Percentiles rank a stretch among this genome's conserved stretches.
These are phyloP conservation scores for Pseudogymnoascus sp. DNA, from an alignment of 2,329 filamentous ascomycete genomes.

Conservation along the genomic window DNA sequence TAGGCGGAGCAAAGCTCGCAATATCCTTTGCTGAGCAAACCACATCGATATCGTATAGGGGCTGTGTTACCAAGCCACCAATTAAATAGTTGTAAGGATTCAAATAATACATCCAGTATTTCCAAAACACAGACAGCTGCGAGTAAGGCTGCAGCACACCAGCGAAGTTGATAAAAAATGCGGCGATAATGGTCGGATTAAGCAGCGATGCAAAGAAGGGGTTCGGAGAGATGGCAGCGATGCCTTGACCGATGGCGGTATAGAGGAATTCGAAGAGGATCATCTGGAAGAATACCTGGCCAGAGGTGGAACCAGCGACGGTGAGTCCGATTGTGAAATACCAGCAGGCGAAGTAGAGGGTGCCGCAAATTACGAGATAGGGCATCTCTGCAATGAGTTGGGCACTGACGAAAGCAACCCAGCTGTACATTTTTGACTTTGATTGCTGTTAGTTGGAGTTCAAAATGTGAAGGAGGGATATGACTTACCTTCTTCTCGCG, in stretches of 20 bases:
- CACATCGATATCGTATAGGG: conserved; percentile 40
- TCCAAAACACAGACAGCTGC: conserved; percentile 60
- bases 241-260: conserved; percentile 54
- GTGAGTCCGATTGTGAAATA: conserved; percentile 47
- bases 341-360: conserved; percentile 45
- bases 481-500: conserved; percentile 33
- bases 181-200: conserved; percentile 50
- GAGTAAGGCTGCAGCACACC: conserved; percentile 65
- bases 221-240: conserved; percentile 55
- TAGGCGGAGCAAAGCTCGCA: conserved; percentile 33
- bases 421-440: conserved; percentile 55
- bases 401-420: conserved; percentile 51
- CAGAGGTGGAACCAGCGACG: conserved; percentile 32
- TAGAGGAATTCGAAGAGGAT: conserved; percentile 56
- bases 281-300: conserved; percentile 47
- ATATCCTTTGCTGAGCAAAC: conserved; percentile 43
- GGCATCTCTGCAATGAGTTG: conserved; percentile 42
- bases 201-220: conserved; percentile 51
- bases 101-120: conserved; percentile 46
- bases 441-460: conserved; percentile 28
- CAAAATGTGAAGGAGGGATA: background rate
- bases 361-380: conserved; percentile 37
- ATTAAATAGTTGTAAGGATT: conserved; percentile 58
- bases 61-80: conserved; percentile 47
- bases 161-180: conserved; percentile 62